Evolutionary conservation across 257 asterid species (phyloP), one percentile per base, ranked within the genome.

Genomic region (Solanum sejunctum): DNA sequence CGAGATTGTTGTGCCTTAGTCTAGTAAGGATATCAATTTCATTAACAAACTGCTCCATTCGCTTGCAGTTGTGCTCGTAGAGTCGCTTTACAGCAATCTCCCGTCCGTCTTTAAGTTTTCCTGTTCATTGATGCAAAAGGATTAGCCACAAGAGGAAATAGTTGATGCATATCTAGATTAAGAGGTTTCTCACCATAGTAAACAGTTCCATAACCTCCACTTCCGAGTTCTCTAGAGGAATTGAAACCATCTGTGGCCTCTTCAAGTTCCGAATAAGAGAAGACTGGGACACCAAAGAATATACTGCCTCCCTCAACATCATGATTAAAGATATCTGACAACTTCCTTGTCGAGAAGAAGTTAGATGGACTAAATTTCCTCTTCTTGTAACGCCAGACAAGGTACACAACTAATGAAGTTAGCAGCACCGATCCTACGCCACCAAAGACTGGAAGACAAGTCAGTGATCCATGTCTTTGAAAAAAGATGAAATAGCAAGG

Each of bases 11-110:
- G 83, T 54, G 69, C 84, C 86, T 84, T 52, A 84, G 26, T 10
- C 84, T 47, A 56, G 85, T 85, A 21, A 80, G 87, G 17, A 80
- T 80, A 43, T 80, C 83, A 52, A 80, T 17, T 80, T 80, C 69
- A 17, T 80, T 80, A 15, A 80, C 66, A 80, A 80, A 80, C 17
- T 80, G 52, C 47, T 80, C 26, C 64, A 52, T 52, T 80, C 69
- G 23, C 16, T 80, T 80, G 52, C 69, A 80, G 64, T 80, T 80
- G 64, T 80, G 69, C 69, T 80, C 69, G 5, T 80, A 80, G 9
- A 80, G 26, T 45, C 83, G 83, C 83, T 80, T 80, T 7, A 80
- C 83, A 28, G 69, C 83, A 32, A 80, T 64, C 49, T 80, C 83
- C 20, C 83, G 10, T 23, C 32, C 83, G 55, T 80, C 83, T n/a